phyloP scores from a whole-genome alignment of 371 early-diverging fungal genomes.

The Apophysomyces ossiformis region DNA sequence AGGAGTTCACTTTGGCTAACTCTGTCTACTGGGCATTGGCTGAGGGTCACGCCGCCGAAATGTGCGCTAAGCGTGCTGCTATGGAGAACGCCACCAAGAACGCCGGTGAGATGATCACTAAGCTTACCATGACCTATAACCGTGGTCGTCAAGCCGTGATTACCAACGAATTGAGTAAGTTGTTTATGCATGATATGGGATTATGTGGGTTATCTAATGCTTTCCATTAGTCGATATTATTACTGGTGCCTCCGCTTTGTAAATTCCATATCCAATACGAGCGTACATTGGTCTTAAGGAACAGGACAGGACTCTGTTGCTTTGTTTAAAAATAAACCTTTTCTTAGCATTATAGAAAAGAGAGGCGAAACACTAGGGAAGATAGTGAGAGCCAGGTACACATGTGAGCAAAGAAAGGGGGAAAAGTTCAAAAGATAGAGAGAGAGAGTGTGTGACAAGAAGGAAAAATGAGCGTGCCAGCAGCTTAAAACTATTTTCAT shows the following conservation, averaged over 20 bases:
- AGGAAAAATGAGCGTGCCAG: too few relatives aligned
- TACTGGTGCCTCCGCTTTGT: constrained; percentile 92
- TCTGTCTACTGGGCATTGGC: constrained; percentile 92
- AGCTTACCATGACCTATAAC: constrained; percentile 87
- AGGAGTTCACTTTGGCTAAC: constrained; percentile 95
- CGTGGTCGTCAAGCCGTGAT: constrained; percentile 96
- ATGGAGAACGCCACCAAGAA: constrained; percentile 99
- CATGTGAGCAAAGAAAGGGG: background rate
- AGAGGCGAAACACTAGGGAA: too few relatives aligned
- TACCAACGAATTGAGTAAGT: constrained; percentile 91
- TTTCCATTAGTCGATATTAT: constrained; percentile 82
- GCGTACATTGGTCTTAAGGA: constrained; percentile 16
- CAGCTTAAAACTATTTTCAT: too few relatives aligned
- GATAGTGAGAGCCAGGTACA: too few relatives aligned
- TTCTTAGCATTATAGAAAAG: background rate
- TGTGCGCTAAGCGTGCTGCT: constrained; percentile 96
- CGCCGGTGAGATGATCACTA: constrained; percentile 87
- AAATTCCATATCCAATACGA: constrained; percentile 29
- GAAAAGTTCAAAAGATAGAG: background rate
- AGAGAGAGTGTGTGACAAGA: background rate
- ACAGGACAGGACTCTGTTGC: constrained; percentile 16
- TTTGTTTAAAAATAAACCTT: constrained; percentile 24
- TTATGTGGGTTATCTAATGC: background rate
- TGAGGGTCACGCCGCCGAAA: constrained; percentile 97
- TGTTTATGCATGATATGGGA: constrained; percentile 7